Conservation (phyloP, 108 stramenopile species). For the Epipyxis sp. region DNA sequence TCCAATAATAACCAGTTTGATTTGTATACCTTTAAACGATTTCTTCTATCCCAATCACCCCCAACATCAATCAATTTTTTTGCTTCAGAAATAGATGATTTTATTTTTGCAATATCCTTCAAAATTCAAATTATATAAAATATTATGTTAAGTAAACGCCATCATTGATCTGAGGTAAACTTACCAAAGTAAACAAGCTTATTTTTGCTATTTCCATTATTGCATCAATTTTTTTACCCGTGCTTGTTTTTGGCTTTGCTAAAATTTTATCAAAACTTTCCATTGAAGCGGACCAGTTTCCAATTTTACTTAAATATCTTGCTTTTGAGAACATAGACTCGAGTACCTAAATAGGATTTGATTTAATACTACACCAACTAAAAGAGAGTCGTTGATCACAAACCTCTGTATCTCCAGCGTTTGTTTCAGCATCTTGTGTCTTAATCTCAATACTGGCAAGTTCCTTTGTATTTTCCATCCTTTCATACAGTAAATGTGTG, state of each 20-base stretch:
- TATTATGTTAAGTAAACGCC: conserved; percentile 5
- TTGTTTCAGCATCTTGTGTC: conserved; percentile 71
- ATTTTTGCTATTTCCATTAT: conserved; percentile 81
- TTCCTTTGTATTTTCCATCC: conserved; percentile 33
- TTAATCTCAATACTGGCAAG: conserved; percentile 28
- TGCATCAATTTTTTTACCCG: conserved; percentile 93
- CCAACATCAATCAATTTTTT: conserved; percentile 74
- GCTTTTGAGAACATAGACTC: conserved; percentile 78
- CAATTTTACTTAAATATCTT: conserved; percentile 75
- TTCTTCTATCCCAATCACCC: conserved; percentile 98
- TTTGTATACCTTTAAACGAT: conserved; percentile 91
- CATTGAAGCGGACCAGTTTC: conserved; percentile 70
- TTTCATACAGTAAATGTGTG: neutral
- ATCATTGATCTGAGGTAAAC: conserved; percentile 19
- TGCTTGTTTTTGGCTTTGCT: conserved; percentile 75
- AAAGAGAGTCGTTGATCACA: no score
- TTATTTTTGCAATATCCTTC: neutral
- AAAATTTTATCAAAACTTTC: conserved; percentile 74
- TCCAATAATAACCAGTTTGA: conserved; percentile 70
- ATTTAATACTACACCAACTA: no score
- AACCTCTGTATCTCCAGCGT: conserved; percentile 97
- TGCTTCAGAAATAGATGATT: conserved; percentile 43
- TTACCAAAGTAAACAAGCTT: conserved; percentile 70
- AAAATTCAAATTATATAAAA: conserved; percentile 38
- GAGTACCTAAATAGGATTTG: no score